Percentiles rank a stretch among this genome's conserved stretches.
Conservation (phyloP, 768 basidiomycete genomes). For the Clitopilus hobsonii region DNA sequence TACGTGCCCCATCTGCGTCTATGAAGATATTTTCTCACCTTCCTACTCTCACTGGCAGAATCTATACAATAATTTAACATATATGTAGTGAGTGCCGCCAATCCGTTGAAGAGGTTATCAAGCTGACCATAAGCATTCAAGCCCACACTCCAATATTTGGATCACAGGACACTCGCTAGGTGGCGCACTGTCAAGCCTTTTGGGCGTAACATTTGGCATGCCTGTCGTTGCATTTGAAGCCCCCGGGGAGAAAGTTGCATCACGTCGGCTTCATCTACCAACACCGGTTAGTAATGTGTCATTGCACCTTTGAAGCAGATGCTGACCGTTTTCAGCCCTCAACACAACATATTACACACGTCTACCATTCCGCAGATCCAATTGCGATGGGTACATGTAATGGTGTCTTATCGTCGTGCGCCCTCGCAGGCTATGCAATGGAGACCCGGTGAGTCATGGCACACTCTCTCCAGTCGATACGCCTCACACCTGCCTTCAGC, state of each 20-base stretch:
- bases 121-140: no score
- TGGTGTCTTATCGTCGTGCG: slow-evolving; percentile 76
- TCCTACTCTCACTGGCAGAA: slow-evolving; percentile 64
- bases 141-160: slow-evolving; percentile 87
- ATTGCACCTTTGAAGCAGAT: background rate
- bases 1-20: slow-evolving; percentile 31
- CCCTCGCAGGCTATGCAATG: slow-evolving; percentile 85
- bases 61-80: slow-evolving; percentile 90
- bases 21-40: slow-evolving; percentile 3
- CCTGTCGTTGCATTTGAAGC: slow-evolving; percentile 88
- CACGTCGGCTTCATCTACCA: slow-evolving; percentile 79
- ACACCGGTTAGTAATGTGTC: slow-evolving; percentile 52
- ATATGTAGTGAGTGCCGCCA: slow-evolving; percentile 78
- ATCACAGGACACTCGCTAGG: slow-evolving; percentile 72
- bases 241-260: slow-evolving; percentile 82
- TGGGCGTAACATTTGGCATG: slow-evolving; percentile 84
- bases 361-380: slow-evolving; percentile 94
- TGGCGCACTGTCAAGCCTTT: slow-evolving; percentile 71
- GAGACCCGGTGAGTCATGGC: slow-evolving; percentile 53
- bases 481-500: slow-evolving; percentile 23
- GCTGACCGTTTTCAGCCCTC: slow-evolving; percentile 44
- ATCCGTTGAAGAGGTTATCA: no score
- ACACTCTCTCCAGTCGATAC: background rate
- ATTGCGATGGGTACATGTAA: slow-evolving; percentile 89
- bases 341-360: slow-evolving; percentile 77